Conservation (phyloP, 306 rosid genomes). For the Canavalia ensiformis region DNA sequence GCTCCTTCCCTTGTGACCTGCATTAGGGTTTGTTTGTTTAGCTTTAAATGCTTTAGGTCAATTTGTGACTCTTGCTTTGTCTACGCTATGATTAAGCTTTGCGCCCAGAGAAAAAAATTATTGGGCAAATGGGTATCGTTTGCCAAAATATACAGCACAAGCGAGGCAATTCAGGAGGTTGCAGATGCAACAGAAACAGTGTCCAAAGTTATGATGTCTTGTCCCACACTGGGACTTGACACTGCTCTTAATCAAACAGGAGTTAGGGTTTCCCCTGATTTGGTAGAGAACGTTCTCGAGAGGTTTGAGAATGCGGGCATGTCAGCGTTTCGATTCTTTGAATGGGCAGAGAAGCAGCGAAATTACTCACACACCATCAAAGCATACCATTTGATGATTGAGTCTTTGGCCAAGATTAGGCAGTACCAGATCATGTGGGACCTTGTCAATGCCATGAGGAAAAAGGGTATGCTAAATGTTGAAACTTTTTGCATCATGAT, state of each 20-base stretch:
- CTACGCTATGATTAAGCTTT: slow-evolving; percentile 53
- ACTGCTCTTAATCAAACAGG: slow-evolving; percentile 84
- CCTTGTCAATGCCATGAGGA: slow-evolving; percentile 77
- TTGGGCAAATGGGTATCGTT: slow-evolving; percentile 42
- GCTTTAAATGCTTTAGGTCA: slow-evolving; percentile 16
- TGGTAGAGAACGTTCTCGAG: slow-evolving; percentile 73
- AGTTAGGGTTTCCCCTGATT: slow-evolving; percentile 69
- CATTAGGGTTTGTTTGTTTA: background rate
- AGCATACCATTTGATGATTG: slow-evolving; percentile 85
- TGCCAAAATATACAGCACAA: slow-evolving; percentile 52
- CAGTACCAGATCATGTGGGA: slow-evolving; percentile 94
- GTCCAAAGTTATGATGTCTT: slow-evolving; percentile 70
- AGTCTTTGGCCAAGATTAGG: slow-evolving; percentile 81
- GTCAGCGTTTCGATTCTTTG: slow-evolving; percentile 82
- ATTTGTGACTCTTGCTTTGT: slow-evolving; percentile 29
- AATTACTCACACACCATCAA: slow-evolving; percentile 62
- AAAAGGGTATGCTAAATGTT: slow-evolving; percentile 68
- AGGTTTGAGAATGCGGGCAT: slow-evolving; percentile 85
- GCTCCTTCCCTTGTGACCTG: no score
- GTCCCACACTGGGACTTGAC: slow-evolving; percentile 65
- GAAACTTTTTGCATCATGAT: slow-evolving; percentile 92
- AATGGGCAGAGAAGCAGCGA: slow-evolving; percentile 78
- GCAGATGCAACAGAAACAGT: slow-evolving; percentile 62
- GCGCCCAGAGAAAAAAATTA: background rate
- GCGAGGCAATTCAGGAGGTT: slow-evolving; percentile 49